Conservation (phyloP, 2,329 filamentous ascomycete species). For the Clarireedia paspali region DNA sequence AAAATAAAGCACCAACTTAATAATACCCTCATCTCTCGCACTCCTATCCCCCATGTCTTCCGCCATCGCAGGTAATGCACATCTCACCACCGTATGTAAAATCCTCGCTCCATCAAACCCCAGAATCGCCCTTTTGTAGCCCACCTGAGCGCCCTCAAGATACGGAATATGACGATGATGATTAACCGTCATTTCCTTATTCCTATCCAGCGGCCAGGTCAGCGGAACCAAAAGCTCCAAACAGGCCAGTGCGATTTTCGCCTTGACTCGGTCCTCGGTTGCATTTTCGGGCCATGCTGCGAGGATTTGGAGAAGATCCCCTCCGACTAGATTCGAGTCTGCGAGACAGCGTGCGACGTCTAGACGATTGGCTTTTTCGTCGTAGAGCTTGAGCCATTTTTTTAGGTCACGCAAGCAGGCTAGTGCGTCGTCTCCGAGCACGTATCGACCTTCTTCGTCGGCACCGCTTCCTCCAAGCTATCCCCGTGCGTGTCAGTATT, state of each 20-base stretch:
- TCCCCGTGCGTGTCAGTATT: constrained; percentile 15
- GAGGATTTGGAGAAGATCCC: constrained; percentile 84
- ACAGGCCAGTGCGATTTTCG: constrained; percentile 74
- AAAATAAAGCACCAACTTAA: constrained; percentile 84
- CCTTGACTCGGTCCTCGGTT: constrained; percentile 65
- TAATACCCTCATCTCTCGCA: constrained; percentile 79
- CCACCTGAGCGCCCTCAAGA: constrained; percentile 76
- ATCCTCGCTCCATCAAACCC: constrained; percentile 73
- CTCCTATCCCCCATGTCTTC: constrained; percentile 67
- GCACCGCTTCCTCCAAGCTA: constrained; percentile 79
- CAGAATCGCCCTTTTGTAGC: constrained; percentile 83
- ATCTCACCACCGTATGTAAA: constrained; percentile 71
- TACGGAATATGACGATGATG: constrained; percentile 89
- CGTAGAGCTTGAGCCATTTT: constrained; percentile 90
- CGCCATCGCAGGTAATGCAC: constrained; percentile 81
- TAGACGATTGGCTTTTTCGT: constrained; percentile 86
- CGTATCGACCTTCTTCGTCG: constrained; percentile 74
- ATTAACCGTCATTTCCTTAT: constrained; percentile 82
- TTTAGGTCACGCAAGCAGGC: constrained; percentile 89
- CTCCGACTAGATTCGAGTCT: constrained; percentile 85
- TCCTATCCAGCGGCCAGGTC: constrained; percentile 86
- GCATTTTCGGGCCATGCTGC: constrained; percentile 70
- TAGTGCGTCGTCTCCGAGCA: constrained; percentile 86
- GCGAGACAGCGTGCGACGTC: constrained; percentile 90
- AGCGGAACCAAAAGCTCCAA: constrained; percentile 85